A percentile compares a stretch with the other conserved stretches of the same genome.
phyloP scores from a whole-genome alignment of 2,329 filamentous ascomycete species.

The Fusarium sp. region DNA sequence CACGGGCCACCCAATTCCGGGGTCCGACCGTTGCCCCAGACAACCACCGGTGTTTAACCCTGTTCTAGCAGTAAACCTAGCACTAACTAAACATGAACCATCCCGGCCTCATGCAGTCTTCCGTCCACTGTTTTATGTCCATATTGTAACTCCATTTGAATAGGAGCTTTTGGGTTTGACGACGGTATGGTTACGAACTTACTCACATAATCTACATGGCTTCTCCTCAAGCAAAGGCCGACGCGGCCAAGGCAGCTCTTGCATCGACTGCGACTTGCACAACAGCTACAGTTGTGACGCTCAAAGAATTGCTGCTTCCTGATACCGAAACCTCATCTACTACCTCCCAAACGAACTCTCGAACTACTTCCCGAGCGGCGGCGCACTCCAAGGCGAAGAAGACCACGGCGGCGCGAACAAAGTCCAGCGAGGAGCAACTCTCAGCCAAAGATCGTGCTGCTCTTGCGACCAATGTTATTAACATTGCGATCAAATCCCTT shows the following conservation, averaged over 20 bases:
- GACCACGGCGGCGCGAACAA: constrained; percentile 23
- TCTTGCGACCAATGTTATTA: constrained; percentile 80
- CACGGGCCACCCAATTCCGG: constrained; percentile 39
- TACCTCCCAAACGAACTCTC: constrained; percentile 43
- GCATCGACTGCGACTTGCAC: constrained; percentile 67
- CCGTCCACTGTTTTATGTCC: constrained; percentile 31
- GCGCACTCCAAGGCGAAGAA: constrained; percentile 42
- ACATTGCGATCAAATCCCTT: constrained; percentile 75
- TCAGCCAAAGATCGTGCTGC: constrained; percentile 68
- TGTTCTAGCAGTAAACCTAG: constrained; percentile 1
- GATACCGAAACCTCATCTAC: constrained; percentile 47
- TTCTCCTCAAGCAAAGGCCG: constrained; percentile 57
- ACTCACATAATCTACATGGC: constrained; percentile 53
- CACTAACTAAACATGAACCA: constrained; percentile 29
- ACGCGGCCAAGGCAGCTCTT: constrained; percentile 66
- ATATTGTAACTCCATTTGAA: constrained; percentile 42
- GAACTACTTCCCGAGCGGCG: constrained; percentile 44
- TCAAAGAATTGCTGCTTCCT: constrained; percentile 60
- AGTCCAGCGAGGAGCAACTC: constrained; percentile 42
- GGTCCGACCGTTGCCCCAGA: constrained; percentile 49
- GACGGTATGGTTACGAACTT: constrained; percentile 50
- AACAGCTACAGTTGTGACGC: constrained; percentile 58
- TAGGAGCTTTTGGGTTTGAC: constrained; percentile 37
- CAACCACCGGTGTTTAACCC: constrained; percentile 53
- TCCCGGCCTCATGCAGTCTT: constrained; percentile 22